A percentile compares a stretch with the other conserved stretches of the same genome.
Evolutionary conservation across 148 eudicot genomes (phyloP).

Genomic region (Fagopyrum tataricum): DNA sequence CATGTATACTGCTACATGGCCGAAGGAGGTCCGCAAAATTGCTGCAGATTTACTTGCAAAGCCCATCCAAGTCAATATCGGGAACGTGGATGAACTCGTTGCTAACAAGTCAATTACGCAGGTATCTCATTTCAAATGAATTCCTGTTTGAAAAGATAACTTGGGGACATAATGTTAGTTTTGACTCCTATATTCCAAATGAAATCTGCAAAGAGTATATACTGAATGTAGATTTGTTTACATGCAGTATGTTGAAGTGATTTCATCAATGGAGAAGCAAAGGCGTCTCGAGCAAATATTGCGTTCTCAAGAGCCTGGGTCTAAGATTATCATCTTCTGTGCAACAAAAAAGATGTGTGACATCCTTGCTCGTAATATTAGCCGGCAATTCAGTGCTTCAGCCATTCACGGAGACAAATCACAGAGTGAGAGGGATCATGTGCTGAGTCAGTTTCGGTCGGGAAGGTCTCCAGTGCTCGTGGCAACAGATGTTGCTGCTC

Average conservation of each 20-base stretch:
- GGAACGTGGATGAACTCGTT: slow-evolving; percentile 87
- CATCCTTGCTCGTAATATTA: slow-evolving; percentile 62
- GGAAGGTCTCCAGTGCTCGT: slow-evolving; percentile 88
- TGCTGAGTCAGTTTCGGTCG: slow-evolving; percentile 61
- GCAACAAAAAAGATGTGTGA: slow-evolving; percentile 98
- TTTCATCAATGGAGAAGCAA: slow-evolving; percentile 66
- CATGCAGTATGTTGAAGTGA: slow-evolving; percentile 40
- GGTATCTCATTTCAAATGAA: slow-evolving; percentile 26
- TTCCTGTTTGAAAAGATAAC: neutral
- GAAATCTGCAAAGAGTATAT: neutral
- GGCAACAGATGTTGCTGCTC: slow-evolving; percentile 99
- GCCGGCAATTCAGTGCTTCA: slow-evolving; percentile 74
- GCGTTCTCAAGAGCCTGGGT: slow-evolving; percentile 89
- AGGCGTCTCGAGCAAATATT: slow-evolving; percentile 74
- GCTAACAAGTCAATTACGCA: slow-evolving; percentile 95
- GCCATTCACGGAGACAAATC: slow-evolving; percentile 95
- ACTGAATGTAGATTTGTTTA: neutral
- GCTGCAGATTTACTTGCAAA: slow-evolving; percentile 76
- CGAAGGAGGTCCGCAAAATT: slow-evolving; percentile 91
- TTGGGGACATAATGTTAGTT: neutral
- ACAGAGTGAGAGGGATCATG: slow-evolving; percentile 78
- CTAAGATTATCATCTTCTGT: slow-evolving; percentile 86
- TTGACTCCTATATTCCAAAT: neutral
- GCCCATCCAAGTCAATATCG: slow-evolving; percentile 93
- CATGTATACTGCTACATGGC: slow-evolving; percentile 99